Percentiles rank a stretch among this genome's conserved stretches.
Conservation (phyloP, 768 basidiomycete genomes). For the Amyloporia xantha region DNA sequence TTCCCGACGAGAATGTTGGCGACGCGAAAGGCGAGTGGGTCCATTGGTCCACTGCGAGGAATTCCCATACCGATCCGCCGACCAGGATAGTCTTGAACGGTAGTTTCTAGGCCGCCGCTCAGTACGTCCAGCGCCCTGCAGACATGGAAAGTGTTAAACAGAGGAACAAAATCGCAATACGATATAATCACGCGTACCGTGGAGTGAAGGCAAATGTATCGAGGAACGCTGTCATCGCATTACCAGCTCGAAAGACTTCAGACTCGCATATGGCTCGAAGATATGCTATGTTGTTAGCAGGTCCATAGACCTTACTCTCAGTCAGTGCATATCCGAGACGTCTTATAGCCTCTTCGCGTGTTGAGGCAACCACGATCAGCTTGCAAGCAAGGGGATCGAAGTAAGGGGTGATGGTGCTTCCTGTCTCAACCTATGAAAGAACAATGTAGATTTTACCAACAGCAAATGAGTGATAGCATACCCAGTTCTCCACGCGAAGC, state of each 20-base stretch:
- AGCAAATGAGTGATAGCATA: too few species aligned
- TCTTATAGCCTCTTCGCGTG: conserved; percentile 38
- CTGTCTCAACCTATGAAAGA: conserved; percentile 25
- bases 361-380: conserved; percentile 43
- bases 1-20: conserved; percentile 61
- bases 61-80: conserved; percentile 49
- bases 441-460: too few species aligned
- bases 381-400: conserved; percentile 60
- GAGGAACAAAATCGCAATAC: conserved; percentile 5
- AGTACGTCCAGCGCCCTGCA: conserved; percentile 46
- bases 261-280: conserved; percentile 38
- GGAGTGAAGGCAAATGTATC: conserved; percentile 36
- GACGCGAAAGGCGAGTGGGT: conserved; percentile 44
- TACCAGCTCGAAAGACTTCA: conserved; percentile 34
- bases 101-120: conserved; percentile 48
- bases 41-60: conserved; percentile 61
- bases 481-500: conserved; percentile 60
- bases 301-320: conserved; percentile 42
- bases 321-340: conserved; percentile 35
- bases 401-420: conserved; percentile 42
- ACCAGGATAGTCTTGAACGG: conserved; percentile 53
- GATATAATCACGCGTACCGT: conserved; percentile 27
- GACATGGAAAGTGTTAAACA: too few species aligned
- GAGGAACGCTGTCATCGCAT: conserved; percentile 44
- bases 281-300: conserved; percentile 54